These are phyloP conservation scores for Mucor sp. DNA, from an alignment of 371 early-diverging fungal genomes.

Conservation along the genomic window DNA sequence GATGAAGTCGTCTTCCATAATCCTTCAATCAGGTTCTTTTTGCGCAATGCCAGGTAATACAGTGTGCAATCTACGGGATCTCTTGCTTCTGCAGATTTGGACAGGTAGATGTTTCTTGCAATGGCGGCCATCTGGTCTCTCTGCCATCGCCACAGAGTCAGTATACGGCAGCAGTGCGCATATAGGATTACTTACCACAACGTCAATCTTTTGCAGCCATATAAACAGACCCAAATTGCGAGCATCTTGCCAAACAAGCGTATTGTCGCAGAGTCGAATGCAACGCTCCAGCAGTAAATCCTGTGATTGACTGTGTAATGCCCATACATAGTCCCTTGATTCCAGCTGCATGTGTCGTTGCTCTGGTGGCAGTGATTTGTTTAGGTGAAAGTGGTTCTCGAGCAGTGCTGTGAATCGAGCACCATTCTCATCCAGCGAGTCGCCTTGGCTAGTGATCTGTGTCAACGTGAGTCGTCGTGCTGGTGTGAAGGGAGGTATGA, in stretches of 20 bases:
- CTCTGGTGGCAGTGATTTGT: constrained; percentile 44
- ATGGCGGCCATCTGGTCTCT: constrained; percentile 78
- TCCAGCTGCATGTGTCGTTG: constrained; percentile 50
- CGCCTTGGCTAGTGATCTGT: constrained; percentile 69
- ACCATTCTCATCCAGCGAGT: constrained; percentile 90
- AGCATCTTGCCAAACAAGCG: constrained; percentile 82
- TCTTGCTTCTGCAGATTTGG: constrained; percentile 61
- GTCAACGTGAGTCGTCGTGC: not conserved
- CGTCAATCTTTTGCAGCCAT: constrained; percentile 82
- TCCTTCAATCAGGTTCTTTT: constrained; percentile 83
- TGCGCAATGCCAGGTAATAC: constrained; percentile 85
- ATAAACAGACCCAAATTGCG: constrained; percentile 79
- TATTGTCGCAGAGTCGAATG: constrained; percentile 57
- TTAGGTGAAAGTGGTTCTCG: constrained; percentile 67
- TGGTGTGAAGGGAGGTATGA: not conserved
- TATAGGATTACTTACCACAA: constrained; percentile 57
- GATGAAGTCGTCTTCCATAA: constrained; percentile 86
- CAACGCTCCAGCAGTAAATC: constrained; percentile 76
- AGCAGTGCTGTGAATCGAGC: constrained; percentile 77
- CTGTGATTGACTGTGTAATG: constrained; percentile 89
- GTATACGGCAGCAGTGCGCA: not conserved
- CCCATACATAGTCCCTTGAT: constrained; percentile 84
- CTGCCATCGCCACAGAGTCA: constrained; percentile 25
- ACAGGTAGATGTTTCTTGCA: constrained; percentile 86
- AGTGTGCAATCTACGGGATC: constrained; percentile 86